Conservation (phyloP, 805 yeast species). For the Yamadazyma olivae region DNA sequence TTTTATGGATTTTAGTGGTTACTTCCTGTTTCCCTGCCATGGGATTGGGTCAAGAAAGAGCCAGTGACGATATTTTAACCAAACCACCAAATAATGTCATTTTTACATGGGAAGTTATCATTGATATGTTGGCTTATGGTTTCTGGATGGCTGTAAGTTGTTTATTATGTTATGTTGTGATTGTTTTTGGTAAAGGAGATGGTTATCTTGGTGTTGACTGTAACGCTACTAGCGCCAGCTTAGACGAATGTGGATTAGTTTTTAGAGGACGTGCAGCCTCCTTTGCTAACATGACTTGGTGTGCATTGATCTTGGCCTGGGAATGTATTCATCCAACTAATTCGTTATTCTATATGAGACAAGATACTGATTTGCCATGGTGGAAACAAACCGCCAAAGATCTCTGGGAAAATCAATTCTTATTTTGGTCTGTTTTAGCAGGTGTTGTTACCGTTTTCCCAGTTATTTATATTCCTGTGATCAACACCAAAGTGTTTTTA, state of each 20-base stretch:
- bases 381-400: slow-evolving; percentile 33
- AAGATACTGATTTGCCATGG: slow-evolving; percentile 34
- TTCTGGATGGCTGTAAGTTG: slow-evolving; percentile 42
- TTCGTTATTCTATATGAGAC: slow-evolving; percentile 36
- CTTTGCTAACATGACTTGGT: slow-evolving; percentile 40
- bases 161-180: slow-evolving; percentile 32
- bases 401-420: slow-evolving; percentile 33
- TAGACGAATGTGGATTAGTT: slow-evolving; percentile 27
- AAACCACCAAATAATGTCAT: slow-evolving; percentile 35
- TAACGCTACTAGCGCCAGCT: slow-evolving; percentile 21
- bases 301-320: slow-evolving; percentile 39
- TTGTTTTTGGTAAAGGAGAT: slow-evolving; percentile 37
- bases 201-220: slow-evolving; percentile 38
- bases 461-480: slow-evolving; percentile 39
- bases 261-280: slow-evolving; percentile 38
- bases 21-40: slow-evolving; percentile 83
- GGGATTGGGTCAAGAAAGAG: slow-evolving; percentile 62
- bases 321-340: slow-evolving; percentile 36
- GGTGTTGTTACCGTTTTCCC: slow-evolving; percentile 38
- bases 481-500: slow-evolving; percentile 36
- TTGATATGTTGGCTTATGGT: slow-evolving; percentile 41
- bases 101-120: slow-evolving; percentile 39
- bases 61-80: slow-evolving; percentile 35
- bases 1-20: slow-evolving; percentile 73
- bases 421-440: slow-evolving; percentile 36